These are phyloP conservation scores for Quercus suber DNA, from an alignment of 306 rosid species.

Conservation along the genomic window DNA sequence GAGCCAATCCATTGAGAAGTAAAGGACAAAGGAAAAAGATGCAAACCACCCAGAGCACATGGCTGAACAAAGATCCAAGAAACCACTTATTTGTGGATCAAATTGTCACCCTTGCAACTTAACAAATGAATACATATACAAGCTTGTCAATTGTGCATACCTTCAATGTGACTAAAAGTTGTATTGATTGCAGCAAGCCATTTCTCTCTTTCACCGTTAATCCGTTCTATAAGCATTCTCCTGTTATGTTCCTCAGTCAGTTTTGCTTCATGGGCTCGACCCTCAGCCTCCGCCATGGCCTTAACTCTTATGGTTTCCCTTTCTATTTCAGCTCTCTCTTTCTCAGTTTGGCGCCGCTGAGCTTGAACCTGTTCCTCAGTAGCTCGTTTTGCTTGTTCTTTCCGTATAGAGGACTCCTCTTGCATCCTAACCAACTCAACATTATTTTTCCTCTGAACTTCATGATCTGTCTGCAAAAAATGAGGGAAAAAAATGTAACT, in stretches of 20 bases:
- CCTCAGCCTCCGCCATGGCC: slow-evolving; percentile 96
- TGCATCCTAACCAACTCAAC: slow-evolving; percentile 92
- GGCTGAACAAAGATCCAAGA: not conserved
- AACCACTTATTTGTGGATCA: slow-evolving; percentile 13
- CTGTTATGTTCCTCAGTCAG: slow-evolving; percentile 85
- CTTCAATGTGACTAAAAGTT: slow-evolving; percentile 93
- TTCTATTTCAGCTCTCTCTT: slow-evolving; percentile 87
- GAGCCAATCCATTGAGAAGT: not conserved
- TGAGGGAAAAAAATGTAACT: slow-evolving; percentile 13
- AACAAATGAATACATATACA: not conserved
- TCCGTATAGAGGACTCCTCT: slow-evolving; percentile 80
- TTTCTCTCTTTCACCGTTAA: slow-evolving; percentile 92
- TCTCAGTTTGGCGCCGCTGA: slow-evolving; percentile 87
- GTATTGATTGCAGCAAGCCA: slow-evolving; percentile 99
- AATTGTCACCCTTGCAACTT: not conserved
- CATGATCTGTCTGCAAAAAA: slow-evolving; percentile 72
- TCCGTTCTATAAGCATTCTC: slow-evolving; percentile 79
- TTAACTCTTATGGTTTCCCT: slow-evolving; percentile 87
- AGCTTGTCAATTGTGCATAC: slow-evolving; percentile 31
- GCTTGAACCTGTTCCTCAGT: slow-evolving; percentile 92
- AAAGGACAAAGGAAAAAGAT: not conserved
- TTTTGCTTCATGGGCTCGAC: slow-evolving; percentile 81
- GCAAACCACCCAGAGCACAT: slow-evolving; percentile 3
- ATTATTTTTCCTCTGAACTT: slow-evolving; percentile 81
- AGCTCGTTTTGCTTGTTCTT: slow-evolving; percentile 79